A percentile compares a stretch with the other conserved stretches of the same genome.
Evolutionary conservation across 371 early-diverging fungal species (phyloP).

Genomic region (Mortierella sp.): DNA sequence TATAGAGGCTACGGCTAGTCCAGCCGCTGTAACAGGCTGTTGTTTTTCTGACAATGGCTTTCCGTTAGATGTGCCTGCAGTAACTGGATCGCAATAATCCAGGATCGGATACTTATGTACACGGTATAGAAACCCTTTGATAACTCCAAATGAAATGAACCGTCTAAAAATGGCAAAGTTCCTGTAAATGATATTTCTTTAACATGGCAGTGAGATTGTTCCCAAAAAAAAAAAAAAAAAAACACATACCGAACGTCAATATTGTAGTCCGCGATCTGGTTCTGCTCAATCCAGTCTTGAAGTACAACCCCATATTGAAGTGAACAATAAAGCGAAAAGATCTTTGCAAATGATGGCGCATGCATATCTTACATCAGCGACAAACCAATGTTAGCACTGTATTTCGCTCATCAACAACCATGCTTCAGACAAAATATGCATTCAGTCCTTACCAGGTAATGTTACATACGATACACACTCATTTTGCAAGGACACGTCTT

Average conservation of each 20-base stretch:
- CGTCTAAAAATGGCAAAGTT: constrained; percentile 62
- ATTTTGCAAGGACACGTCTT: constrained; percentile 69
- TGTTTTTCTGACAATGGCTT: constrained; percentile 5
- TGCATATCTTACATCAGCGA: constrained; percentile 41
- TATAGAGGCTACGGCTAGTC: constrained; percentile 9
- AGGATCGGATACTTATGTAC: constrained; percentile 88
- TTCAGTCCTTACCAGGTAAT: constrained; percentile 61
- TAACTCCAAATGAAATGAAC: constrained; percentile 85
- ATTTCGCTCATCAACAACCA: neutral
- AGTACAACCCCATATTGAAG: constrained; percentile 81
- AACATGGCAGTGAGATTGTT: neutral
- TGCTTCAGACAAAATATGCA: neutral
- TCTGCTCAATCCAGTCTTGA: constrained; percentile 81
- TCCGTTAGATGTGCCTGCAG: neutral
- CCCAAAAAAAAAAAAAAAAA: neutral
- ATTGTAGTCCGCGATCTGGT: constrained; percentile 68
- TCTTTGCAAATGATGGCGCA: constrained; percentile 70
- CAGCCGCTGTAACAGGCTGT: neutral
- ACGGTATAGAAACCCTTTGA: constrained; percentile 83
- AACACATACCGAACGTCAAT: constrained; percentile 80
- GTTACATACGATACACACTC: constrained; percentile 79
- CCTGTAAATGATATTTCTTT: neutral
- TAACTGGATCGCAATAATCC: constrained; percentile 37
- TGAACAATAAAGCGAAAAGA: constrained; percentile 81
- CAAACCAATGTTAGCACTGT: neutral